Evolutionary conservation across 805 yeast genomes (phyloP), one percentile per base, ranked within the genome.

Genomic region (Wickerhamomyces strasburgensis): DNA sequence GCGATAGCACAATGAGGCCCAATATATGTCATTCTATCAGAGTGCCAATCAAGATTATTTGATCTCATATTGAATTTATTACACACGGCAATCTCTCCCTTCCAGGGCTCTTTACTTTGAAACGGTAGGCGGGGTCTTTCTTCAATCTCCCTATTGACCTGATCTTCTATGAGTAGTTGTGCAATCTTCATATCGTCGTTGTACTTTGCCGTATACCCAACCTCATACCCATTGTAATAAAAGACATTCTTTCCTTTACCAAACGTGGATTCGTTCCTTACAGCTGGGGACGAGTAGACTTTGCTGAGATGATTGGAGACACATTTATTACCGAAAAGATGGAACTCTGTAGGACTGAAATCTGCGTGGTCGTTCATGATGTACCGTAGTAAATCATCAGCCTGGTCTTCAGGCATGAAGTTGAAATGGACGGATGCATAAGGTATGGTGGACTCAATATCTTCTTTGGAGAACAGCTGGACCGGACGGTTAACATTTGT

Each of bases 1-100:
- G 80, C 86, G 33, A 85, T 75, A 27, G 67, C 67, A 5, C 84
- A 77, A 39, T 78, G 73, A 0, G 93, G 89, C 0, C 94, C 95
- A 16, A 83, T 67, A 34, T 77, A 68, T 0, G 86, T 78, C 43
- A 84, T 55, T 39, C 84, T 71, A 56, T 84, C 95, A 2, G 88
- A 78, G 54, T 84, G 94, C 75, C 80, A 83, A 34, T 81, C 87
- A 23, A 84, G 67, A 42, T 75, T 65, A 41, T 72, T 72, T 5
- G 63, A 58, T 7, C 70, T 65, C 5, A 62, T 58, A 6, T 68
- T 70, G 56, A 76, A 84, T 36, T 64, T 60, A 47, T 84, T 84
- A 14, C 73, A 72, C 4, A 81, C 66, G 16, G 78, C 75, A 10
- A 73, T 56, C 37, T 72, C 70, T 13, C 75, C 74, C 3, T 47